Base-by-base conservation (phyloP, 495 filamentous ascomycete genomes). In the Cenococcum geophilum region DNA sequence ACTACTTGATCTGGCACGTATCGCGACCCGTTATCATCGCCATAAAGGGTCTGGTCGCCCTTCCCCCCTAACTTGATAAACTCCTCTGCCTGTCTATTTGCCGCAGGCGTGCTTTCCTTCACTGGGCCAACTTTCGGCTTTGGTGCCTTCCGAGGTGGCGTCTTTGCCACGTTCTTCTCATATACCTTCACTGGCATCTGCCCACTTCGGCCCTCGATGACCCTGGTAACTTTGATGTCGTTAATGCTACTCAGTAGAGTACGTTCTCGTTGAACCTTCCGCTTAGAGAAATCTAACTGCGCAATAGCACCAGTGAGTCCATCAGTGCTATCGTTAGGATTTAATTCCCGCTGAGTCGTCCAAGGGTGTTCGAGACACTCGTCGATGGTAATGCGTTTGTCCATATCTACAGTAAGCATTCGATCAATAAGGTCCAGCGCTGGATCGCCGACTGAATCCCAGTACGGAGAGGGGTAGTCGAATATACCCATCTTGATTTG, bases 381-480 rank as follows among this genome's bases (percentile, higher is more conserved):
- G 52, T 96, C 91, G 58, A 97, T 83, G 0, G 88, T 93, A 71
- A 87, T 91, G 34, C 95, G 83, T 70, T 86, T 82, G 32, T 91
- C 83, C 16, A 88, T 84, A 62, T 96, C 84, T 16, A 96, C 91
- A 0, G 86, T 86, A 34, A 99, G 82, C 95, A 99, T 99, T 34
- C 81, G 80, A 71, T 97, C 95, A 60, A 99, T 97, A 23, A 99
- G 81, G 60, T 97, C 92, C 55, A 97, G 78, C 4, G 92, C 95
- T 43, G 87, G 82, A 59, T 99, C 95, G 59, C 84, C 87, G 60
- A 99, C 86, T 4, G 86, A 83, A 73, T 97, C 93, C 95, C 95
- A 99, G 72, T 97, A 99, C 16, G 95, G 95, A 1, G 89, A 92
- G 1, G 95, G 95, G 65, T 96, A 99, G 73, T 97, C 89, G 65